Base-by-base conservation (phyloP, 177 flowering plant genomes). In the Tripterygium wilfordii region DNA sequence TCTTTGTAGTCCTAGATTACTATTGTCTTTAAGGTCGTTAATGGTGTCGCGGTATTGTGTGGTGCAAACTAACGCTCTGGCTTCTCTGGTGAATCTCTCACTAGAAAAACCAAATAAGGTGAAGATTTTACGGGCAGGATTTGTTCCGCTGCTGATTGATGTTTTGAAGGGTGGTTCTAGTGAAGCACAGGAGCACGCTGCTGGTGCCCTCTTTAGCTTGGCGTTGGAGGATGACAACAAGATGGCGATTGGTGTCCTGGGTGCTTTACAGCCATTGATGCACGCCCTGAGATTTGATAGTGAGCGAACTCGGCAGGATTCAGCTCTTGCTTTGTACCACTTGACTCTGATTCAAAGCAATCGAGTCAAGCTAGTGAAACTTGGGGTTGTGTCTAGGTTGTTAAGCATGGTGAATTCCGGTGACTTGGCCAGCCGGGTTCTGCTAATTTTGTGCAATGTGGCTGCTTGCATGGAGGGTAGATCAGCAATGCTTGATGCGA, bases 131-230 rank as follows among this genome's bases (percentile, higher is more conserved):
- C 70, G 99, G 42, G 67, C 91, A 4, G 97, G 97, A 23, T 57
- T 78, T 20, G 76, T 88, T 13, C 95, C 96, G 1, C 46, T 61
- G 7, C 53, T 94, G 55, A 69, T 90, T 18, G 88, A 85, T 14
- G 63, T 66, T 8, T 55, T 94, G 45, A 77, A 77, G 31, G 78
- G 75, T 0, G 95, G 96, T 1, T 74, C 42, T 16, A 25, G 54
- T 0, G 99, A 94, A 42, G 45, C 95, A n/a, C 88, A 77, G 49
- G 97, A 90, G 48, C 99, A 94, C 67, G 97, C 94, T 0, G 85
- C 96, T 5, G 99, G 99, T 0, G 97, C 92, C 4, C 66, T 94
- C n/a, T 94, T 90, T 65, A 87, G 96, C 51, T 66, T 94, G 12
- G 75, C 96, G 0, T 56, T 94, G 1, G 90, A 83, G 2, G 97